These are phyloP conservation scores for Golubevia sp. DNA, from an alignment of 1,284 basidiomycete species.

Conservation along the genomic window DNA sequence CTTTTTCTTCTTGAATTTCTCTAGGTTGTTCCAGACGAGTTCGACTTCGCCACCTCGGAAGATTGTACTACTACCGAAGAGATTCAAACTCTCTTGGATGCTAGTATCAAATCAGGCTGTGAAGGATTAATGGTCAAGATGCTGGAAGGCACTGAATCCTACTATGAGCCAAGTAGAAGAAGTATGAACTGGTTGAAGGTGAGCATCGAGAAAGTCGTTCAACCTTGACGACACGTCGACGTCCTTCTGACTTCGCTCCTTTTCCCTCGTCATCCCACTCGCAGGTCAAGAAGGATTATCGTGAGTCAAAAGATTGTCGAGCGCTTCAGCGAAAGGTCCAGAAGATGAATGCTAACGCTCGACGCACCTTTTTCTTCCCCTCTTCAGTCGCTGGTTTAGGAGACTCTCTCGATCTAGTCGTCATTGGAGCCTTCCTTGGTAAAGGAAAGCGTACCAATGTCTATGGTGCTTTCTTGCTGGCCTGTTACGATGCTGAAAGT, in stretches of 20 bases:
- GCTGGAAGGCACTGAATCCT: slow-evolving; percentile 85
- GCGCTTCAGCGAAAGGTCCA: neutral
- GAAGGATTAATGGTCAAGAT: slow-evolving; percentile 99
- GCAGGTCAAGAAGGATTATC: slow-evolving; percentile 55
- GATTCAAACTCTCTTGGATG: slow-evolving; percentile 91
- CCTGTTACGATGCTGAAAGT: slow-evolving; percentile 35
- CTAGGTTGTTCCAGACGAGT: slow-evolving; percentile 79
- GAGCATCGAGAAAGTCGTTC: slow-evolving; percentile 14
- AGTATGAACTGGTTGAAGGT: slow-evolving; percentile 99
- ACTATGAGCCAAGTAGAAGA: slow-evolving; percentile 90
- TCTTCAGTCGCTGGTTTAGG: slow-evolving; percentile 87
- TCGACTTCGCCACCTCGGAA: slow-evolving; percentile 86
- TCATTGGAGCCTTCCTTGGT: slow-evolving; percentile 94
- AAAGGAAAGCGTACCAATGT: slow-evolving; percentile 87
- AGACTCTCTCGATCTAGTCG: slow-evolving; percentile 94
- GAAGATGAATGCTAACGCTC: neutral
- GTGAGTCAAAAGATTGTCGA: neutral
- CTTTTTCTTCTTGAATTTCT: neutral
- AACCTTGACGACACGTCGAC: slow-evolving; percentile 1
- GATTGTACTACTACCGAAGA: slow-evolving; percentile 90
- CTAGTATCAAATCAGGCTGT: slow-evolving; percentile 95
- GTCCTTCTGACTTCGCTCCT: neutral
- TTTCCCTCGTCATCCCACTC: neutral
- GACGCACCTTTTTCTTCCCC: neutral
- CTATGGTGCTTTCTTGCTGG: slow-evolving; percentile 39